phyloP scores from a whole-genome alignment of 2,329 filamentous ascomycete species.

The Trichophyton benhamiae region DNA sequence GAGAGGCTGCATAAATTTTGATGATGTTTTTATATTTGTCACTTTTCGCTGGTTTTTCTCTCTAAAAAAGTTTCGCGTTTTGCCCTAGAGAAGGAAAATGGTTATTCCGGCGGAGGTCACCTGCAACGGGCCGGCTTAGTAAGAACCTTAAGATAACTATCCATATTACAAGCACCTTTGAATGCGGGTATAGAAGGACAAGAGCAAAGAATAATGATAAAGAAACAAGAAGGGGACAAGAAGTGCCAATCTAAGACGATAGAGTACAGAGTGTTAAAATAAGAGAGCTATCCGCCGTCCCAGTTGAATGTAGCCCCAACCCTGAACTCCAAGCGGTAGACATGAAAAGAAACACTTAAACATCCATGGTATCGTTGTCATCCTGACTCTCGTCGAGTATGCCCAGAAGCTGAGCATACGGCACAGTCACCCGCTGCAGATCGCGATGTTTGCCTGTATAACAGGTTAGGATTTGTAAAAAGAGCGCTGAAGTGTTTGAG shows the following conservation, averaged over 20 bases:
- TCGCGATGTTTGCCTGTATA: slow-evolving; percentile 79
- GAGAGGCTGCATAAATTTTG: neutral
- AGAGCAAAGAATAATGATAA: neutral
- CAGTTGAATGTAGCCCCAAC: neutral
- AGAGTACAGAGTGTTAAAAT: neutral
- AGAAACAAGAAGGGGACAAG: neutral
- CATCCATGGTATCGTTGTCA: slow-evolving; percentile 11
- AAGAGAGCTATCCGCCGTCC: neutral
- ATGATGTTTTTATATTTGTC: neutral
- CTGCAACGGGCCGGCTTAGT: neutral
- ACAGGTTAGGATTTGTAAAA: slow-evolving; percentile 23
- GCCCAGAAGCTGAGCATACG: slow-evolving; percentile 75
- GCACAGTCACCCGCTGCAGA: slow-evolving; percentile 84
- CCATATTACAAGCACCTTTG: no score
- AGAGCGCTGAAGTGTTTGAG: slow-evolving; percentile 7
- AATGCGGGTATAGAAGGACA: neutral
- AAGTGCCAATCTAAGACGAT: neutral
- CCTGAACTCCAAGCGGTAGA: slow-evolving; percentile 2
- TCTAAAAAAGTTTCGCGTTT: neutral
- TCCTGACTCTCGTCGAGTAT: slow-evolving; percentile 28
- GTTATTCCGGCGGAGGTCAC: neutral
- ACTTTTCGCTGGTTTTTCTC: neutral
- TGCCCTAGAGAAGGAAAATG: neutral
- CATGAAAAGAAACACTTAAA: neutral
- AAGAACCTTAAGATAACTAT: neutral